Percentiles rank a stretch among this genome's conserved stretches.
Conservation (phyloP, 306 rosid genomes). For the Parietaria judaica region DNA sequence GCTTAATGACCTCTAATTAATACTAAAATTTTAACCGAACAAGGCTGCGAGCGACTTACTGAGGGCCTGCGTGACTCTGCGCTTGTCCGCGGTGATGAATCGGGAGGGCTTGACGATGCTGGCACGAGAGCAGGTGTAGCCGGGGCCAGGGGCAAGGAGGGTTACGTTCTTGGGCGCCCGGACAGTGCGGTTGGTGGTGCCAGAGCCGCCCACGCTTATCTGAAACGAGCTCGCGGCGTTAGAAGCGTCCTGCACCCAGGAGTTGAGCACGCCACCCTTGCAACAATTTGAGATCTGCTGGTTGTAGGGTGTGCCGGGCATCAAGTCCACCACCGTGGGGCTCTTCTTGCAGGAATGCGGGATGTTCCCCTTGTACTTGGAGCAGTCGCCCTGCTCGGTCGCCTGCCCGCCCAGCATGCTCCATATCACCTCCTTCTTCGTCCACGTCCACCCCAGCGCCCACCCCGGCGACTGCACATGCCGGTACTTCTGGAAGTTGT, state of each 20-base stretch:
- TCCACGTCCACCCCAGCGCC: slow-evolving; percentile 80
- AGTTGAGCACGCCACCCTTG: slow-evolving; percentile 78
- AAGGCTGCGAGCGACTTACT: slow-evolving; percentile 40
- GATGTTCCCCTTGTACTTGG: slow-evolving; percentile 38
- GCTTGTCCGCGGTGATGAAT: slow-evolving; percentile 47
- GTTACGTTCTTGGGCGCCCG: slow-evolving; percentile 59
- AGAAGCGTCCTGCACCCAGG: slow-evolving; percentile 66
- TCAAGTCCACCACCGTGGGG: slow-evolving; percentile 66
- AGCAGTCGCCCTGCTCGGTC: slow-evolving; percentile 92
- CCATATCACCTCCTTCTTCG: slow-evolving; percentile 87
- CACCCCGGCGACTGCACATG: slow-evolving; percentile 80
- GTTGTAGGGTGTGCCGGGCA: slow-evolving; percentile 82
- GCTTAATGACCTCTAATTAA: too few relatives aligned
- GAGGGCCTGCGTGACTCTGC: slow-evolving; percentile 75
- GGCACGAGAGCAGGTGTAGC: slow-evolving; percentile 72
- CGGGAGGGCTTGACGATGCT: slow-evolving; percentile 45
- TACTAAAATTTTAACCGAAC: too few relatives aligned
- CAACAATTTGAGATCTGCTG: slow-evolving; percentile 77
- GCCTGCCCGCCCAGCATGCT: slow-evolving; percentile 62
- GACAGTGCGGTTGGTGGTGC: slow-evolving; percentile 62
- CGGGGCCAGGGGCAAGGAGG: slow-evolving; percentile 74
- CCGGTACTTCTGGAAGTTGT: slow-evolving; percentile 75
- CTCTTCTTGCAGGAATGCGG: slow-evolving; percentile 73
- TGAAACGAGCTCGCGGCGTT: slow-evolving; percentile 64
- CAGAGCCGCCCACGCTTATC: slow-evolving; percentile 67